Conservation (phyloP, 2,329 filamentous ascomycete genomes). For the Aphanoascus verrucosus region DNA sequence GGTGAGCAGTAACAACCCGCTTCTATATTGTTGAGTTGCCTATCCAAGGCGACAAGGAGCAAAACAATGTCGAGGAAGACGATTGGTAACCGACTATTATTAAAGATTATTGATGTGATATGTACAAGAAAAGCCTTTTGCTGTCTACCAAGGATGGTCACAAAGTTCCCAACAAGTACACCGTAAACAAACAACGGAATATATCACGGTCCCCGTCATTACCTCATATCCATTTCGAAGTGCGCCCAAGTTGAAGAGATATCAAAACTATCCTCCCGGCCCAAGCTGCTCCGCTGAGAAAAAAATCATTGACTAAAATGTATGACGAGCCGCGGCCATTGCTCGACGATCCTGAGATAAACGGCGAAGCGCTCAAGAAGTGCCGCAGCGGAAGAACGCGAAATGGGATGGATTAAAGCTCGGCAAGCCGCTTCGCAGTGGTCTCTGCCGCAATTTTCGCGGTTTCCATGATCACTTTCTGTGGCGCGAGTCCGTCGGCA, state of each 20-base stretch:
- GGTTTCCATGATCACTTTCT: constrained; percentile 41
- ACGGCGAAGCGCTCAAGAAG: no score
- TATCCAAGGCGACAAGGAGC: no score
- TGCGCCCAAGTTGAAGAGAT: neutral
- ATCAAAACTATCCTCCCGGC: neutral
- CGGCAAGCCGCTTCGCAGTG: constrained; percentile 20
- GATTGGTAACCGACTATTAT: no score
- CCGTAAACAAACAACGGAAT: neutral
- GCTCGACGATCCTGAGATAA: no score
- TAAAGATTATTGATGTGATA: no score
- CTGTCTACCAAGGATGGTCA: no score
- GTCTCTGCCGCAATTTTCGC: constrained; percentile 37
- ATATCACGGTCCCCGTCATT: neutral
- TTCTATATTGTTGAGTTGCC: no score
- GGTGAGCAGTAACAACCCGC: no score
- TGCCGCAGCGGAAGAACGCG: neutral
- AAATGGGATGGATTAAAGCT: neutral
- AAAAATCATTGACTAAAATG: no score
- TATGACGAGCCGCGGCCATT: no score
- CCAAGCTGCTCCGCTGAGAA: neutral
- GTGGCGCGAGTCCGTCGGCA: constrained; percentile 15
- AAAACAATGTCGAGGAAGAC: no score
- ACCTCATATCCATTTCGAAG: neutral
- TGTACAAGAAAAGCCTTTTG: no score
- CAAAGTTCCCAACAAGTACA: neutral